Conservation (phyloP, 2,329 filamentous ascomycete genomes). For the Fusarium compactum region DNA sequence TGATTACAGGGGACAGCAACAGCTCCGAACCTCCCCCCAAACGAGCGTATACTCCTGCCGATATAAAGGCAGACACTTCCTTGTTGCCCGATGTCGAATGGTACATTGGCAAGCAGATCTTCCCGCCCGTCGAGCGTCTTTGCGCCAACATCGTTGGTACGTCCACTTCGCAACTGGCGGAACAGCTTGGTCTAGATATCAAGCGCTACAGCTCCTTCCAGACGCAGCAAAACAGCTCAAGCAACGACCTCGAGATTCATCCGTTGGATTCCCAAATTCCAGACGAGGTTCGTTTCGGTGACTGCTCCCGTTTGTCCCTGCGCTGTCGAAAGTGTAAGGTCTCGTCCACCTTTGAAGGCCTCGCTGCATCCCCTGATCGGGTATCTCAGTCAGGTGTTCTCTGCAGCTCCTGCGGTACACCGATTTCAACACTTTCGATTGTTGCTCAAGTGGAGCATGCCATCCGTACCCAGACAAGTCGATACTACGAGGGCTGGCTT, state of each 20-base stretch:
- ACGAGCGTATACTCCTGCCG: conserved; percentile 87
- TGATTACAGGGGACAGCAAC: conserved; percentile 82
- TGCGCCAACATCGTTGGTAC: conserved; percentile 96
- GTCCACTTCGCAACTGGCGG: conserved; percentile 87
- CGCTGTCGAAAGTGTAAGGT: conserved; percentile 85
- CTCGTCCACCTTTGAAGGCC: conserved; percentile 79
- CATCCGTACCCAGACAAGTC: conserved; percentile 79
- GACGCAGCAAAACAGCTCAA: conserved; percentile 61
- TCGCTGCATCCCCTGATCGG: conserved; percentile 68
- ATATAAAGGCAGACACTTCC: conserved; percentile 80
- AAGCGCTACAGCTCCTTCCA: conserved; percentile 77
- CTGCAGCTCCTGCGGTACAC: conserved; percentile 76
- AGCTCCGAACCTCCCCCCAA: conserved; percentile 81
- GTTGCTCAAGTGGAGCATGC: conserved; percentile 89
- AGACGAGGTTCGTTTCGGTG: conserved; percentile 88
- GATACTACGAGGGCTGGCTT: conserved; percentile 94
- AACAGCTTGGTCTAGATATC: conserved; percentile 92
- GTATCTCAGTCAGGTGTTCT: conserved; percentile 80
- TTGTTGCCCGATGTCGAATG: conserved; percentile 94
- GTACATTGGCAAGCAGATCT: conserved; percentile 98
- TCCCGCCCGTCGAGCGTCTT: conserved; percentile 96
- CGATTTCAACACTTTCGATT: conserved; percentile 77
- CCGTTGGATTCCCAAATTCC: conserved; percentile 95
- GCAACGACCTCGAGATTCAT: conserved; percentile 79
- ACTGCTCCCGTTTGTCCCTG: conserved; percentile 80